Base-by-base conservation (phyloP, 441 rosid species). In the Populus hybrid region DNA sequence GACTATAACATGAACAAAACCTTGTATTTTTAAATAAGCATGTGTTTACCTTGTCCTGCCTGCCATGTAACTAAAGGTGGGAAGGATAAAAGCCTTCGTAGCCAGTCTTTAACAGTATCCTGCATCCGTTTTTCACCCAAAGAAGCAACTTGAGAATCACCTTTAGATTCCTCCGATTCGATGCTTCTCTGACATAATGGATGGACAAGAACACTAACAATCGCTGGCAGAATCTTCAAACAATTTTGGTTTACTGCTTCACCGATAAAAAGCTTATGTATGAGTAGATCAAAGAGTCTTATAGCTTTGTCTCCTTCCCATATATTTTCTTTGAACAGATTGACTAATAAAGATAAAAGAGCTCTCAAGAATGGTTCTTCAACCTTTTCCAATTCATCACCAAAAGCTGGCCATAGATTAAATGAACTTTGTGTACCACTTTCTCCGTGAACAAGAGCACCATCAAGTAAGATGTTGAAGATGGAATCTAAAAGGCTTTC, bases 351-450 rank as follows among this genome's bases (percentile, higher is more conserved):
- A 78, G 91, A 87, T 78, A 94, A 80, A 79, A 94, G 91, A 81
- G 96, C 98, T 83, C 99, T 90, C 80, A 92, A 77, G 80, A 92
- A 92, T 78, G 97, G 96, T 84, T 89, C 97, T 84, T 86, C 73
- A 70, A 91, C 73, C 67, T 84, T 88, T 80, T 84, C 90, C 73
- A 91, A 74, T 76, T 82, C 88, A 82, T 86, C 86, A 72, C 77
- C 88, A 61, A 81, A 79, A 73, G 82, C 80, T 81, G 87, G 74
- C 88, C 89, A 89, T 76, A 84, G 78, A 78, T 83, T 81, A 72
- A 84, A 82, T 34, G 69, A 79, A 83, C 83, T 77, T 74, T 73
- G 83, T 42, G 61, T 38, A 67, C 77, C 81, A 81, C 77, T 81
- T 86, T 84, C 88, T 78, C 88, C 97, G 80, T 85, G 92, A 82